Evolutionary conservation across 2,329 filamentous ascomycete genomes (phyloP).

Genomic region (Lachnellula cervina): DNA sequence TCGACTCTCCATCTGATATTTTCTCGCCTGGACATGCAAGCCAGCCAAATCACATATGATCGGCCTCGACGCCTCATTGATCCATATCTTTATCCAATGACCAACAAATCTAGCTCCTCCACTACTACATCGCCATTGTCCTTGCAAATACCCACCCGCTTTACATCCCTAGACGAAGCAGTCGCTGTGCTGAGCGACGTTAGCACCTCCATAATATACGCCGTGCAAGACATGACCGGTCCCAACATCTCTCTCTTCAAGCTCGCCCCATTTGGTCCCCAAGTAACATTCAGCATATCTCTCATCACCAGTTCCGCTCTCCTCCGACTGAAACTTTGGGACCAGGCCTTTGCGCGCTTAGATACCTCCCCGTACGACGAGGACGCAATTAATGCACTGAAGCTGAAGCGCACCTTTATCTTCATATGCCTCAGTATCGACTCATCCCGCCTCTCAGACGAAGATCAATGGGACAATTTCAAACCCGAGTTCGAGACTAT

Average conservation of each 20-base stretch:
- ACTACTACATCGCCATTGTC: not conserved
- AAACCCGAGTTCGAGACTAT: slow-evolving; percentile 4
- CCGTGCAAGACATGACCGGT: not conserved
- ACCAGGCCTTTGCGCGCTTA: not conserved
- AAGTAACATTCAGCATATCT: not conserved
- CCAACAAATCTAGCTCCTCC: not conserved
- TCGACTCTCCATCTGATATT: slow-evolving; percentile 13
- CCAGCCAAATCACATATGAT: not conserved
- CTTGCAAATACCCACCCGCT: not conserved
- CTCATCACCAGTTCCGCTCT: not conserved
- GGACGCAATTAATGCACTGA: not conserved
- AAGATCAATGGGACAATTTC: slow-evolving; percentile 9
- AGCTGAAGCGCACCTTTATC: not conserved
- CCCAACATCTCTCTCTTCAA: not conserved
- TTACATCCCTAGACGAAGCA: slow-evolving; percentile 5
- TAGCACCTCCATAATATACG: not conserved
- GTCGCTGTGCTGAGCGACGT: slow-evolving; percentile 5
- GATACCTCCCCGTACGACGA: not conserved
- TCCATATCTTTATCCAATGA: not conserved
- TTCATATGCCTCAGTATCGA: not conserved
- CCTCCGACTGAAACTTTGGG: not conserved
- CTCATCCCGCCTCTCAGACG: not conserved
- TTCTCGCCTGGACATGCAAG: slow-evolving; percentile 12
- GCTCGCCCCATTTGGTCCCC: not conserved
- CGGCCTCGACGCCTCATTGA: not conserved